Conservation (phyloP, 208 protist genomes). For the Crithidia expoeki region DNA sequence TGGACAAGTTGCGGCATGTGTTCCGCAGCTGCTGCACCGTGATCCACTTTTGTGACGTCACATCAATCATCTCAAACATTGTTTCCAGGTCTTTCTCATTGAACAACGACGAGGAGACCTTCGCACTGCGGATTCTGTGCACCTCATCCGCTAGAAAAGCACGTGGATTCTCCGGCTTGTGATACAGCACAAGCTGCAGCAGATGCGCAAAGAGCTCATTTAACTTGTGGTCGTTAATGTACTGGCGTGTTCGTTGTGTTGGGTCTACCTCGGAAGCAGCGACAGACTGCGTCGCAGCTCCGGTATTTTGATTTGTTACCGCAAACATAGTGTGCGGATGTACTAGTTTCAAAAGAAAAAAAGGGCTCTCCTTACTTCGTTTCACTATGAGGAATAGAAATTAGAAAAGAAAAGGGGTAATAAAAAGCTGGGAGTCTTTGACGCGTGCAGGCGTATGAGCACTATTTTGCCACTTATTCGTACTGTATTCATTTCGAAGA, state of each 20-base stretch:
- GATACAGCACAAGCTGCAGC: constrained; percentile 85
- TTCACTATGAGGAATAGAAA: too few species aligned
- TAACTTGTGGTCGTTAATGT: constrained; percentile 81
- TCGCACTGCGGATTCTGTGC: constrained; percentile 62
- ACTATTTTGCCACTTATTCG: too few species aligned
- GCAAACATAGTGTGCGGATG: constrained; percentile 13
- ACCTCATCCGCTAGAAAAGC: constrained; percentile 82
- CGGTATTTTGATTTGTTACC: constrained; percentile 3
- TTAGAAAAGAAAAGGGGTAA: background rate
- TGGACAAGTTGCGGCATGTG: constrained; percentile 84
- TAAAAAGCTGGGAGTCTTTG: too few species aligned
- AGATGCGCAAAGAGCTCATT: constrained; percentile 89
- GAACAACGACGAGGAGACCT: constrained; percentile 76
- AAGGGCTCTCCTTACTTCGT: too few species aligned
- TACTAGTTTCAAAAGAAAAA: background rate
- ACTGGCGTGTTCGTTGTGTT: constrained; percentile 47
- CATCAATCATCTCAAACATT: constrained; percentile 93
- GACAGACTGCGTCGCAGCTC: background rate
- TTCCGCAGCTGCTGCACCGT: constrained; percentile 87
- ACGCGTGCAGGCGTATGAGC: too few species aligned
- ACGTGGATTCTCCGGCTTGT: constrained; percentile 81
- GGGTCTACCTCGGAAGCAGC: constrained; percentile 33
- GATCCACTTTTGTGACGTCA: constrained; percentile 86
- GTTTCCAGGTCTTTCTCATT: constrained; percentile 88
- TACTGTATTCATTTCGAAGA: too few species aligned